phyloP scores from a whole-genome alignment of 805 yeast genomes.

The Ogataea paradorogensis region DNA sequence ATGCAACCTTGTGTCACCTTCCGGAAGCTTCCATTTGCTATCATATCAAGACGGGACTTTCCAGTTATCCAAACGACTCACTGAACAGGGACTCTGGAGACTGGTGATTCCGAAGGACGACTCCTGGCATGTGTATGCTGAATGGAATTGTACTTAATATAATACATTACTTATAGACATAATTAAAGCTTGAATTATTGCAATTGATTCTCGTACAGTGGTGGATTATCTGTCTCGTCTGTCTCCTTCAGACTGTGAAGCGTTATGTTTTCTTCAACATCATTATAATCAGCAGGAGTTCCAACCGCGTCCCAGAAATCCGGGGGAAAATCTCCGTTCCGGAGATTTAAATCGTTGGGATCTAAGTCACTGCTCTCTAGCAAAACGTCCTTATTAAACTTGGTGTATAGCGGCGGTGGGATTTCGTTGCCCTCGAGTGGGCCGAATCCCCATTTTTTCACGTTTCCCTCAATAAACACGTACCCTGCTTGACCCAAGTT shows the following conservation, averaged over 20 bases:
- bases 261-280: slow-evolving; percentile 33
- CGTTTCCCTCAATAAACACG: slow-evolving; percentile 89
- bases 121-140: slow-evolving; percentile 87
- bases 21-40: slow-evolving; percentile 66
- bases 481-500: slow-evolving; percentile 91
- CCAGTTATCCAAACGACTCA: slow-evolving; percentile 57
- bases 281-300: slow-evolving; percentile 31
- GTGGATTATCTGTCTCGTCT: slow-evolving; percentile 1
- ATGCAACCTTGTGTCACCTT: slow-evolving; percentile 70
- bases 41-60: slow-evolving; percentile 51
- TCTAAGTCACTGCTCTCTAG: slow-evolving; percentile 59
- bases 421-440: slow-evolving; percentile 82
- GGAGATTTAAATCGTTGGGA: slow-evolving; percentile 41
- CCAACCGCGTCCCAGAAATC: slow-evolving; percentile 46
- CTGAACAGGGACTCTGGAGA: slow-evolving; percentile 79
- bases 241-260: slow-evolving; percentile 25
- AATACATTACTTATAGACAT: slow-evolving; percentile 1
- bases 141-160: slow-evolving; percentile 53
- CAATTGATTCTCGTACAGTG: neutral
- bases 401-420: slow-evolving; percentile 91
- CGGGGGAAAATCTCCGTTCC: slow-evolving; percentile 51
- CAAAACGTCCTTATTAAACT: slow-evolving; percentile 72
- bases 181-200: neutral
- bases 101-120: slow-evolving; percentile 77
- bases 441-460: slow-evolving; percentile 95